A percentile compares a stretch with the other conserved stretches of the same genome.
These are phyloP conservation scores for Mycena albidolilacea DNA, from an alignment of 768 basidiomycete species.

Conservation along the genomic window DNA sequence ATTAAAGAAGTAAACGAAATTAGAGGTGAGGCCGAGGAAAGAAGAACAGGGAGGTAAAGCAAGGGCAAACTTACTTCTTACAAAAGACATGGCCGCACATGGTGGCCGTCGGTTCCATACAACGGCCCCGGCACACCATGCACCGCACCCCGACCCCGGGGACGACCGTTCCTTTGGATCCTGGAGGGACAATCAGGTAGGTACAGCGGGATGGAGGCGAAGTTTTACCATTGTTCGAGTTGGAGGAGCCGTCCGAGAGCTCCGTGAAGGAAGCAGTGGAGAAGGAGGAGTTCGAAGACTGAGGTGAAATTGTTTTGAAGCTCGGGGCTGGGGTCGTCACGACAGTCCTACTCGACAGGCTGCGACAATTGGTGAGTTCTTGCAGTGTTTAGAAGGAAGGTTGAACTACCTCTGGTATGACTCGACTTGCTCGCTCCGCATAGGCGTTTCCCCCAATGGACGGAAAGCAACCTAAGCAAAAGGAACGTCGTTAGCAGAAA, in stretches of 20 bases:
- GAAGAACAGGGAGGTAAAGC: not conserved
- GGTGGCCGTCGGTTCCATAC: slow-evolving; percentile 68
- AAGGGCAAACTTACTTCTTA: slow-evolving; percentile 57
- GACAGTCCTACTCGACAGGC: not conserved
- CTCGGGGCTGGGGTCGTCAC: not conserved
- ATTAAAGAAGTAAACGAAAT: not conserved
- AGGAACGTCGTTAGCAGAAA: not conserved
- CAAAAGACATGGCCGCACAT: slow-evolving; percentile 79
- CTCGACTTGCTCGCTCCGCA: not conserved
- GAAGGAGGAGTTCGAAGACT: slow-evolving; percentile 21
- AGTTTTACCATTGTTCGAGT: not conserved
- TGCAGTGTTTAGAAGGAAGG: not conserved
- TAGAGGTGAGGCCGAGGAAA: not conserved
- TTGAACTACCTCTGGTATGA: not conserved
- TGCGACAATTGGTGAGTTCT: not conserved
- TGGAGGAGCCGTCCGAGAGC: not conserved
- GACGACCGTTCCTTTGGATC: not conserved
- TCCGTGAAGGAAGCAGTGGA: not conserved
- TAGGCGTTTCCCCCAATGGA: not conserved
- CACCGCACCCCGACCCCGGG: slow-evolving; percentile 42
- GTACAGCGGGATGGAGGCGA: not conserved
- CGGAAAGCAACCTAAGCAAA: not conserved
- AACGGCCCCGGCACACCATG: slow-evolving; percentile 65
- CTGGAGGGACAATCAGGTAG: not conserved
- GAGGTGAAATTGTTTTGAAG: slow-evolving; percentile 11